Evolutionary conservation across 140 eudicot genomes (phyloP), one percentile per base, ranked within the genome.

Genomic region (Oenanthe javanica): DNA sequence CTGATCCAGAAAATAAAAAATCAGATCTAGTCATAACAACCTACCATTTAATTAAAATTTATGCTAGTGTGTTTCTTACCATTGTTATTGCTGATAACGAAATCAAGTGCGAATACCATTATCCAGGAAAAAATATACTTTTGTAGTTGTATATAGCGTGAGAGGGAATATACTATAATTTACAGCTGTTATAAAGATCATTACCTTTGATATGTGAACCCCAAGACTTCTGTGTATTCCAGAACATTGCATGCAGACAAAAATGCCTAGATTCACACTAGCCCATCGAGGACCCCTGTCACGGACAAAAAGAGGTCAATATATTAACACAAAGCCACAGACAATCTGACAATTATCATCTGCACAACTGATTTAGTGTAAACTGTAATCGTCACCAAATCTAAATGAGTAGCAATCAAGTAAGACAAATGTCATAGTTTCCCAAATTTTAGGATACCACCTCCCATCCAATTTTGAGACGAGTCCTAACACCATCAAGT

Each of bases 241-340:
- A 84, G 99, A 95, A 83, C 99, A 95, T 85, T 95, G 97, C 99
- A 95, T 92, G 91, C 99, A 95, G 74, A 95, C 92, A 81, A 95
- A 95, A 87, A 95, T 91, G 77, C 97, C 99, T 64, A 95, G 83
- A 83, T 95, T 95, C 80, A 95, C 97, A 85, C 99, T 95, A 74
- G 99, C 97, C 99, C 99, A 95, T 88, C 99, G 88, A 52, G 99
- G 99, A 87, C 97, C 99, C 84, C 99, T 92, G 96, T 75, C 57
- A 46, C 36, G 2, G 70, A 27, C 42, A 31, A 67, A 67, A 25
- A 67, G 4, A 67, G 73, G 21, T 3, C 43, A 66, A 11, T 27
- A 27, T 9, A 66, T 4, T 66, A 66, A 25, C 72, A 66, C 1
- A 27, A 31, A 12, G 46, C 73, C 13, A 31, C 9, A 67, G 9